Evolutionary conservation across 805 yeast genomes (phyloP).

Genomic region (Candida ortonii): DNA sequence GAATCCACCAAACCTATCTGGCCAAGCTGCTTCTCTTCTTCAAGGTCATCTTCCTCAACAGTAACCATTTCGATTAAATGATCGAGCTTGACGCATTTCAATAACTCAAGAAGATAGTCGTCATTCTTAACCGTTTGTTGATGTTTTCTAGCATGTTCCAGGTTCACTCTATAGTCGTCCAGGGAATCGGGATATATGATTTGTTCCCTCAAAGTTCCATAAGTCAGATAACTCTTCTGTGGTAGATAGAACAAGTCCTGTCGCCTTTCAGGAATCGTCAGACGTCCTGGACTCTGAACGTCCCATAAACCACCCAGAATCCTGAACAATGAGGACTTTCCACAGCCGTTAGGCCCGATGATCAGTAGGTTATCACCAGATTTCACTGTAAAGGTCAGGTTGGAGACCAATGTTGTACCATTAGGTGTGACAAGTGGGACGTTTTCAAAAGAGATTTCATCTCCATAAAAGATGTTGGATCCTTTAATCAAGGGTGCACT

Average conservation of each 20-base stretch:
- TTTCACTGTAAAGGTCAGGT: slow-evolving; percentile 66
- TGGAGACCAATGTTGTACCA: slow-evolving; percentile 65
- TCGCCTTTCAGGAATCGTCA: slow-evolving; percentile 62
- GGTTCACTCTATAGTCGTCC: slow-evolving; percentile 46
- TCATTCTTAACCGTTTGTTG: slow-evolving; percentile 39
- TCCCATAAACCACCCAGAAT: slow-evolving; percentile 95
- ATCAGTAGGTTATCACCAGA: slow-evolving; percentile 83
- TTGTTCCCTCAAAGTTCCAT: slow-evolving; percentile 81
- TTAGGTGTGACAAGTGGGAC: slow-evolving; percentile 87
- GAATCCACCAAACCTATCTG: slow-evolving; percentile 16
- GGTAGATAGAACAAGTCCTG: slow-evolving; percentile 84
- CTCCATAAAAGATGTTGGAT: slow-evolving; percentile 41
- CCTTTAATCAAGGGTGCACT: slow-evolving; percentile 30
- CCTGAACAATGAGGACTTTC: slow-evolving; percentile 88
- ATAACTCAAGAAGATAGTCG: slow-evolving; percentile 48
- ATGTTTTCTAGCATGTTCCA: slow-evolving; percentile 28
- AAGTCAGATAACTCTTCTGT: slow-evolving; percentile 83
- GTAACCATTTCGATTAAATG: slow-evolving; percentile 44
- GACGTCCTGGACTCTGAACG: slow-evolving; percentile 50
- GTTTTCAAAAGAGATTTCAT: slow-evolving; percentile 65
- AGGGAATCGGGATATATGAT: slow-evolving; percentile 81
- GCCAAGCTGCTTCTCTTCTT: slow-evolving; percentile 6
- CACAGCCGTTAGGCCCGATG: slow-evolving; percentile 96
- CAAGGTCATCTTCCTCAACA: slow-evolving; percentile 18
- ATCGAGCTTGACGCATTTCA: slow-evolving; percentile 56